Evolutionary conservation across 495 filamentous ascomycete species (phyloP).

Genomic region (Emericellopsis terricola): DNA sequence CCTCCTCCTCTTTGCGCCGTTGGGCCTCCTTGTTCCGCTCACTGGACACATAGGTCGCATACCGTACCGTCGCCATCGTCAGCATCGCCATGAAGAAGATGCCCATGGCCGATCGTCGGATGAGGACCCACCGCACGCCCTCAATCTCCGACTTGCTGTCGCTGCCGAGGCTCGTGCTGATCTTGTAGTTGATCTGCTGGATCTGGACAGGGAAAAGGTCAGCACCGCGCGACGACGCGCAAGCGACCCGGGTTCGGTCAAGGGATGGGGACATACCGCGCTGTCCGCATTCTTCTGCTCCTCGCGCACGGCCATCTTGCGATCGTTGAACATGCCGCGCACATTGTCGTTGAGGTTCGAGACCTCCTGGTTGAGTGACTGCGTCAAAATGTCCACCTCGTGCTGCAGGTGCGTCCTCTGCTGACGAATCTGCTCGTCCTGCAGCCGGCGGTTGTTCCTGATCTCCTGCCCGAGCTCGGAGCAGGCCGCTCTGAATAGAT

Average conservation of each 20-base stretch:
- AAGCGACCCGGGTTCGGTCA: neutral
- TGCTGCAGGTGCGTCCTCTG: constrained; percentile 75
- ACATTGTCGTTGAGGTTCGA: constrained; percentile 70
- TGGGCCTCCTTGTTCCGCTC: constrained; percentile 21
- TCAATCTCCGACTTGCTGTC: constrained; percentile 85
- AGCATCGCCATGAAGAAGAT: constrained; percentile 41
- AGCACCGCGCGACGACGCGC: neutral
- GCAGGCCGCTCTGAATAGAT: constrained; percentile 87
- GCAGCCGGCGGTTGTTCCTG: constrained; percentile 36
- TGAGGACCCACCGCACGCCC: constrained; percentile 76
- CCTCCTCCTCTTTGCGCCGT: constrained; percentile 11
- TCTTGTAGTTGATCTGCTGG: constrained; percentile 86
- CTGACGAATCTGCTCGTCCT: constrained; percentile 53
- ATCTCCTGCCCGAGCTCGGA: constrained; percentile 79
- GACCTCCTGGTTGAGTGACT: constrained; percentile 65
- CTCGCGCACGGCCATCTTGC: constrained; percentile 76
- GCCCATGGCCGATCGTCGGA: constrained; percentile 66
- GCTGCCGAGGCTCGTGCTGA: constrained; percentile 68
- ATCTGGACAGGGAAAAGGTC: constrained; percentile 33
- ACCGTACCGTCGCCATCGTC: constrained; percentile 28
- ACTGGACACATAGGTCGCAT: constrained; percentile 25
- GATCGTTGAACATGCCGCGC: constrained; percentile 89
- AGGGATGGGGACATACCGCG: constrained; percentile 19
- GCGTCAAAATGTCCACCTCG: constrained; percentile 80
- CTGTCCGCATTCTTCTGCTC: constrained; percentile 72